phyloP scores from a whole-genome alignment of 1,139 yeast species.

The Kluyveromyces sp. region DNA sequence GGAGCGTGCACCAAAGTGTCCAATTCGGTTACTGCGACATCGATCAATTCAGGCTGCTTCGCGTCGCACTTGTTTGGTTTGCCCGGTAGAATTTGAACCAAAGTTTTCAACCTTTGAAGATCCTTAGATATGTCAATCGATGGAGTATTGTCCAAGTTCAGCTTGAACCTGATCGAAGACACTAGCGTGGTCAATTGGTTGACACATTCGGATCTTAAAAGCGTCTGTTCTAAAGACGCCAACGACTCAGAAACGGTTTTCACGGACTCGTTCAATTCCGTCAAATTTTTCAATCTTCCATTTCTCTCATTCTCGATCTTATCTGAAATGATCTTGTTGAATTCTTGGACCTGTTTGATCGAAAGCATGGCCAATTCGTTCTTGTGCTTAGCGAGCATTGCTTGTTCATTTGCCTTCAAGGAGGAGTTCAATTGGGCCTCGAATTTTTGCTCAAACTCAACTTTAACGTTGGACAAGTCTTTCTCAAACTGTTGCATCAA shows the following conservation, averaged over 20 bases:
- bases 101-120: constrained; percentile 28
- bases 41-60: constrained; percentile 21
- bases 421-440: constrained; percentile 55
- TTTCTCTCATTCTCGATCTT: constrained; percentile 75
- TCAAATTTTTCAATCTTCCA: constrained; percentile 68
- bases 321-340: constrained; percentile 55
- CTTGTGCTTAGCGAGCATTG: constrained; percentile 66
- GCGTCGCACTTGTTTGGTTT: constrained; percentile 20
- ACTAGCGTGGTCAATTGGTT: constrained; percentile 24
- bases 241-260: constrained; percentile 32
- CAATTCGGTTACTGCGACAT: constrained; percentile 24
- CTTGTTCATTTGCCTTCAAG: constrained; percentile 59
- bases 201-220: constrained; percentile 26
- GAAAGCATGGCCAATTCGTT: constrained; percentile 70
- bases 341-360: constrained; percentile 63
- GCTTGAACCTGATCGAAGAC: constrained; percentile 20
- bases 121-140: constrained; percentile 29
- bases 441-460: constrained; percentile 57
- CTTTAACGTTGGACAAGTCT: constrained; percentile 56
- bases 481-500: constrained; percentile 44
- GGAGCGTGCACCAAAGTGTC: constrained; percentile 8
- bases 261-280: constrained; percentile 52
- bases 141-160: constrained; percentile 17
- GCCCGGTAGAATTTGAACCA: constrained; percentile 26
- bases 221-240: constrained; percentile 19